phyloP scores from a whole-genome alignment of 345 rosid species.

The Odontarrhena argentea region DNA sequence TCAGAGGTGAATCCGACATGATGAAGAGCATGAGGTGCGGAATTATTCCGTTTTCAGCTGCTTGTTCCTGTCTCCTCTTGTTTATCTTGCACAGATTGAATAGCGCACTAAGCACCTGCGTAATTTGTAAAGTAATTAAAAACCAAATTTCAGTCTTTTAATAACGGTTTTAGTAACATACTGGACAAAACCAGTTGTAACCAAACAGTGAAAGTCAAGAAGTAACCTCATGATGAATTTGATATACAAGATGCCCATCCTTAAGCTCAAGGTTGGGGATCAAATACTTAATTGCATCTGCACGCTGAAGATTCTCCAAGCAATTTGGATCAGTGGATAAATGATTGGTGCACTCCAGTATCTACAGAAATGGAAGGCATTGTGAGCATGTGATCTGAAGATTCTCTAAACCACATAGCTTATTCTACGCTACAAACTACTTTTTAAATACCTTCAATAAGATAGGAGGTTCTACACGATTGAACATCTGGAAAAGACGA shows the following conservation, averaged over 20 bases:
- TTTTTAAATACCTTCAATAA: conserved; percentile 70
- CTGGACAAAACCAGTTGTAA: conserved; percentile 14
- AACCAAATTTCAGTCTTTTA: conserved; percentile 8
- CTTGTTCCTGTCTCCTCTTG: conserved; percentile 99
- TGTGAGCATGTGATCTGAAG: conserved; percentile 17
- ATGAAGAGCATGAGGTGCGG: conserved; percentile 94
- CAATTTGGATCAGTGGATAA: conserved; percentile 95
- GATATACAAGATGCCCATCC: conserved; percentile 81
- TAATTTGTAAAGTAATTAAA: conserved; percentile 10
- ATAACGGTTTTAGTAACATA: too few relatives aligned
- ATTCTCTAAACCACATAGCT: conserved; percentile 8
- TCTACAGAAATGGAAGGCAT: conserved; percentile 48
- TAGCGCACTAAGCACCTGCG: conserved; percentile 91
- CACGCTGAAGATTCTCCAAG: conserved; percentile 95
- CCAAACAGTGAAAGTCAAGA: conserved; percentile 24
- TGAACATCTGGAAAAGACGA: conserved; percentile 94
- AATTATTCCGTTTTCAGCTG: conserved; percentile 98
- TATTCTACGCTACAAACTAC: neutral
- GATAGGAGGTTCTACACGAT: conserved; percentile 82
- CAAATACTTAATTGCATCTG: conserved; percentile 89
- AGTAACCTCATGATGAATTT: conserved; percentile 85
- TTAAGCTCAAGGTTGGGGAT: conserved; percentile 94
- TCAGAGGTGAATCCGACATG: conserved; percentile 73
- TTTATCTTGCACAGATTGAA: conserved; percentile 99
- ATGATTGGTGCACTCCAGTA: conserved; percentile 81